phyloP scores from a whole-genome alignment of 2,329 filamentous ascomycete genomes.

The Paraphoma sp. region DNA sequence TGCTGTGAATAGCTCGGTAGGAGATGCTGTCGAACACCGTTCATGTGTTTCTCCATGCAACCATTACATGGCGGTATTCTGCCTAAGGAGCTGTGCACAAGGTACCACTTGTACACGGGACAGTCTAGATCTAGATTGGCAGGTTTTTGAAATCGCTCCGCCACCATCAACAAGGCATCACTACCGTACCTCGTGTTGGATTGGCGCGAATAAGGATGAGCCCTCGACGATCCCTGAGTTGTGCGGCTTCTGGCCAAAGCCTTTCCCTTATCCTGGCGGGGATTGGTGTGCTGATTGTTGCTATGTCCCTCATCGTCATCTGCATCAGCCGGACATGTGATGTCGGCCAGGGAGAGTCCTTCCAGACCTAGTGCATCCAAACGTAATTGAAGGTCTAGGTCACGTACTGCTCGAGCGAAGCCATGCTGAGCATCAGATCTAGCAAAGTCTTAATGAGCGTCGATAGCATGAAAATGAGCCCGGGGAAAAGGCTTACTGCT shows the following conservation, averaged over 20 bases:
- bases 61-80: constrained; percentile 7
- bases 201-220: neutral
- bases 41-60: constrained; percentile 5
- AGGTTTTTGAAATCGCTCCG: neutral
- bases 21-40: constrained; percentile 7
- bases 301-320: neutral
- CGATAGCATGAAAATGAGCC: no score
- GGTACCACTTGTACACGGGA: constrained; percentile 8
- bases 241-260: neutral
- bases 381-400: neutral
- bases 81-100: neutral
- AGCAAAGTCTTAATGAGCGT: neutral
- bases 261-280: neutral
- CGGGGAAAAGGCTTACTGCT: neutral
- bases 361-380: neutral
- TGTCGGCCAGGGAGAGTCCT: neutral
- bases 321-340: neutral
- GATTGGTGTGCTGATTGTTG: no score
- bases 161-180: neutral
- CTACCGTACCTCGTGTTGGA: neutral
- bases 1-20: constrained; percentile 5
- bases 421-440: neutral
- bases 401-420: neutral
- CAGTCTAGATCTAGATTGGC: constrained; percentile 4
- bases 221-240: neutral